Evolutionary conservation across 768 basidiomycete species (phyloP), one percentile per base, ranked within the genome.

Genomic region (Tephrocybe sp.): DNA sequence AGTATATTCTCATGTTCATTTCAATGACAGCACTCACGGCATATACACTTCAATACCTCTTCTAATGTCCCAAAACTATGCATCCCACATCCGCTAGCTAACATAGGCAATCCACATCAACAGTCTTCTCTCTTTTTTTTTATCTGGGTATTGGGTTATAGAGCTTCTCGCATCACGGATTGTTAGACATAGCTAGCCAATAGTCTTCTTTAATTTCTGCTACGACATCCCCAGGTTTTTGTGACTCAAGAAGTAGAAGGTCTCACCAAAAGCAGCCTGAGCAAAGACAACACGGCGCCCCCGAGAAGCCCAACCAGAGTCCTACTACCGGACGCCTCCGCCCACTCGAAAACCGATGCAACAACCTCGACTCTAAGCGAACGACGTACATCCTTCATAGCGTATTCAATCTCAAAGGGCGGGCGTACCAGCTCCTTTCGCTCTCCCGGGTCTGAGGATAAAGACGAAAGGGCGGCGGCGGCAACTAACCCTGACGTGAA

Each of bases 1-100:
- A 79, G 54, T 80, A 80, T 57, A 64, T 76, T 36, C 56, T 80
- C 21, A 79, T 79, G 77, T 69, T 79, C 44, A 53, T 76, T 27
- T 69, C 75, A 1, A 79, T 79, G 75, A 77, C 77, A 0, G 74
- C 68, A 13, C 61, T 78, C 24, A 78, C 72, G 9, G 77, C 76
- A 1, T 80, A 75, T 53, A 64, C 72, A 0, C 62, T 80, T 24
- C 67, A 73, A 9, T 50, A 68, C 19, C 60, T 78, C 13, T 80
- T 77, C 55, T 77, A 60, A 64, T n/a, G n/a, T n/a, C n/a, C n/a
- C n/a, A n/a, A n/a, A n/a, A n/a, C n/a, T 41, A 9, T 9, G 8
- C 32, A 16, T 16, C 25, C 5, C n/a, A 5, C 5, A 9, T 25
- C 5, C 11, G 25, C 21, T 39, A n/a, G n/a, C 36, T 16, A 9